Evolutionary conservation across 2,329 filamentous ascomycete genomes (phyloP), one percentile per base, ranked within the genome.

Genomic region (Pezicula neosporulosa): DNA sequence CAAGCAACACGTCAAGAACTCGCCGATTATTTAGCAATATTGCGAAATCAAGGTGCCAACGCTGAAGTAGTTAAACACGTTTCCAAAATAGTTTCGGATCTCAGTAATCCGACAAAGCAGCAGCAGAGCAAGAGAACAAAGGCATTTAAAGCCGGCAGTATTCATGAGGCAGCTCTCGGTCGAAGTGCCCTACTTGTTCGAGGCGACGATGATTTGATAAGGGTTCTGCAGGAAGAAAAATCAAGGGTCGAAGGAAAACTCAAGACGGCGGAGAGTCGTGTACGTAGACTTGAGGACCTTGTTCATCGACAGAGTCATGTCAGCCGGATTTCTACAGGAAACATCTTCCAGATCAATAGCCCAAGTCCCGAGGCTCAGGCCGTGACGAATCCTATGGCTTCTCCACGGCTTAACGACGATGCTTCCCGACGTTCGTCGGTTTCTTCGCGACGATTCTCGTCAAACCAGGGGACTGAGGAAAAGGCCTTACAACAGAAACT

Each of bases 81-180:
- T 33, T 74, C 77, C 3, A 89, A 90, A 63, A 81, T 91, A 16
- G 80, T 95, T 53, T 84, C 85, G 54, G 91, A 96, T 49, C 77
- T 97, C 13, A 86, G 86, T 65, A 83, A 81, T 50, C 91, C 93
- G 3, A 94, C 90, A 0, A 90, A 87, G 61, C 90, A 94, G 61
- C 90, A 94, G 66, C 92, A 96, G 65, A 82, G 86, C 54, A 92
- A 90, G 68, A 83, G 90, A 51, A 82, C 94, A 6, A 96, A 93
- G 67, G 91, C 90, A 5, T 97, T 99, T 75, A 97, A 97, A 66
- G 94, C 95, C 65, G 94, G 94, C 15, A 97, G 94, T 65, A 81
- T 97, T 36, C 91, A 97, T 62, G 94, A 97, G 66, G 86, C 87
- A n/a, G 83, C 83, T 3, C 80, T 97, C 55, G 90, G 90, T n/a